Evolutionary conservation across 768 basidiomycete species (phyloP), one percentile per base, ranked within the genome.

Genomic region (Punctularia strigosozonata): DNA sequence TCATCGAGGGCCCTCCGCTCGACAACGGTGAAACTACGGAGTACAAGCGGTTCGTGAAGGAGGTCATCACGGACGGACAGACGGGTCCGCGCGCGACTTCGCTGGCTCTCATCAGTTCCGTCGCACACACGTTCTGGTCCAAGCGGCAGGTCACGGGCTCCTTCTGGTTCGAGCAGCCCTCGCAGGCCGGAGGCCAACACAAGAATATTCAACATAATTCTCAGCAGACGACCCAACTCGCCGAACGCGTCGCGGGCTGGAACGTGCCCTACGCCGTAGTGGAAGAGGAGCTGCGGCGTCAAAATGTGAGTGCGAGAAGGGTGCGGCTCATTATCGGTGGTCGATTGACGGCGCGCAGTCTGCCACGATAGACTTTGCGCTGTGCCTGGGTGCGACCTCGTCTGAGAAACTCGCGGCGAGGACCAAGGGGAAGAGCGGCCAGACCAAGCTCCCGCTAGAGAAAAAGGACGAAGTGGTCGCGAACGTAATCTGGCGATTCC

Each of bases 381-480:
- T 99, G 25, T 97, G 92, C 56, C 66, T 99, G 35, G 92, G 94
- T 19, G 92, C 94, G 26, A 91, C 92, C 20, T 71, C 73, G 31
- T 66, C 75, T 31, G 87, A 92, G 40, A 79, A 79, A 49, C 68
- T 84, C 17, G 91, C 95, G 0, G 57, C 62, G 28, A 78, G 89
- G 30, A 98, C 94, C 35, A 84, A 82, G 57, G 68, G 71, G 28
- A 84, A 79, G 63, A 51, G 56, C n/a, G 65, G 50, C 37, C 47
- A 59, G 23, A 50, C 63, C 20, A 51, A 49, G 25, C 51, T 50
- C 5, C 71, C 77, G 13, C 69, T 99, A 20, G 94, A 98, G 43
- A 97, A 95, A 65, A 98, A 98, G 63, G 95, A 99, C 50, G 95
- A 99, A 58, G 70, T 95, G 0, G 95, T 99, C 3, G 92, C 92